Conservation (phyloP, 2,329 filamentous ascomycete species). For the Phyllosticta citribraziliensis region DNA sequence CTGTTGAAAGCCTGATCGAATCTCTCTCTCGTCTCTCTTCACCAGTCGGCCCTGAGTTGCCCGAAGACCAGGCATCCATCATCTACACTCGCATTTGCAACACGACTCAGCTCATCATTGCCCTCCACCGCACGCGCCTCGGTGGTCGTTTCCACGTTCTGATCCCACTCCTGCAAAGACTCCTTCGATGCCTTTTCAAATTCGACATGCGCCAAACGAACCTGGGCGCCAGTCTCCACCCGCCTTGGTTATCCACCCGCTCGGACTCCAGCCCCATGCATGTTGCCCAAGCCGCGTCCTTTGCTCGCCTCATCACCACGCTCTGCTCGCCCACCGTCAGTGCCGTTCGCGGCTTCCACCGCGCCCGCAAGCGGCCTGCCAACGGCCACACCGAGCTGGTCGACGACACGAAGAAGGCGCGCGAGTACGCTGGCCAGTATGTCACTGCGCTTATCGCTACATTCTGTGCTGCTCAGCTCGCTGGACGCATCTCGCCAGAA, state of each 20-base stretch:
- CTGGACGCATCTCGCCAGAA: conserved; percentile 37
- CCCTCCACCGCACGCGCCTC: conserved; percentile 48
- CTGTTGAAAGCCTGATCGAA: conserved; percentile 32
- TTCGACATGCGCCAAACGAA: conserved; percentile 27
- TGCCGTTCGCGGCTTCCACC: conserved; percentile 38
- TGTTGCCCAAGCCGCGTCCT: conserved; percentile 41
- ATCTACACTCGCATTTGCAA: conserved; percentile 47
- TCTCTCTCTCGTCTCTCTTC: conserved; percentile 26
- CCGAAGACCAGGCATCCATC: conserved; percentile 20
- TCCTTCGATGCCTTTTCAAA: conserved; percentile 47
- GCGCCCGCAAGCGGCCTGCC: conserved; percentile 13
- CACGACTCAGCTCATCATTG: conserved; percentile 42
- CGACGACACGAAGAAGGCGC: conserved; percentile 50
- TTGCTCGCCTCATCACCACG: conserved; percentile 47
- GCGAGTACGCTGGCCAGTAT: conserved; percentile 47
- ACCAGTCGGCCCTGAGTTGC: conserved; percentile 21
- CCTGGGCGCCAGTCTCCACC: neutral
- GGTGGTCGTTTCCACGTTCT: conserved; percentile 52
- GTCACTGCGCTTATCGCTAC: conserved; percentile 48
- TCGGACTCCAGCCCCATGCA: conserved; percentile 50
- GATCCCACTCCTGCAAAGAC: conserved; percentile 43
- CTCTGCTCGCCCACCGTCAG: conserved; percentile 53
- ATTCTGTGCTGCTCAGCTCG: conserved; percentile 45
- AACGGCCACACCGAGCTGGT: conserved; percentile 34
- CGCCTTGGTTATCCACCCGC: conserved; percentile 30